These are phyloP conservation scores for Fusarium sp. DNA, from an alignment of 2,329 filamentous ascomycete species.

Conservation along the genomic window DNA sequence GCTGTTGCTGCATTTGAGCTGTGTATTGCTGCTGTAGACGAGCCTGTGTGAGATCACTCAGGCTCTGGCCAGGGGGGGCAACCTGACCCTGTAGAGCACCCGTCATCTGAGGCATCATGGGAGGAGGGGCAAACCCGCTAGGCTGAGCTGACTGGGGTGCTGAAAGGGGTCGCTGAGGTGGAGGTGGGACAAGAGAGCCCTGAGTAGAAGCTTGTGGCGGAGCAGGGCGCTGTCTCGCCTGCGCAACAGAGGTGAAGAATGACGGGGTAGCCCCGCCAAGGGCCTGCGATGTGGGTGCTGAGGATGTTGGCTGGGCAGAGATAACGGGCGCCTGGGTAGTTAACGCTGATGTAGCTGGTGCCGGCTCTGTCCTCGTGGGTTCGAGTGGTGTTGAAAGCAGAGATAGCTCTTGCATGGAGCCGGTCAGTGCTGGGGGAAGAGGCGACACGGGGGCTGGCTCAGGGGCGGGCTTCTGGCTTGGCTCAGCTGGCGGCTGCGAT, in stretches of 20 bases:
- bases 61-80: conserved; percentile 78
- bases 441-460: conserved; percentile 32
- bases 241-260: conserved; percentile 63
- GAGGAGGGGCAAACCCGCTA: conserved; percentile 77
- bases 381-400: conserved; percentile 64
- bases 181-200: conserved; percentile 76
- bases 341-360: conserved; percentile 40
- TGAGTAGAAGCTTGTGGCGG: conserved; percentile 58
- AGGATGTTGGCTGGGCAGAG: conserved; percentile 45
- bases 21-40: conserved; percentile 72
- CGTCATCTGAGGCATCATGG: conserved; percentile 86
- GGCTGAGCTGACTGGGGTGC: conserved; percentile 85
- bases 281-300: conserved; percentile 55
- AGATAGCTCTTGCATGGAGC: conserved; percentile 71
- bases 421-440: conserved; percentile 67
- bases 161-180: conserved; percentile 83
- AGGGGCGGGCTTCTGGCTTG: conserved; percentile 41
- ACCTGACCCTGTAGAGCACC: conserved; percentile 72
- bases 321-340: conserved; percentile 3
- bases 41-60: conserved; percentile 77
- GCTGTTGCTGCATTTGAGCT: conserved; percentile 57
- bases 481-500: conserved; percentile 20
- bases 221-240: conserved; percentile 56
- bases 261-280: conserved; percentile 66
- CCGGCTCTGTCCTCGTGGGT: conserved; percentile 57